A percentile compares a stretch with the other conserved stretches of the same genome.
Conservation (phyloP, 345 rosid species). For the Gossypium thurberi region DNA sequence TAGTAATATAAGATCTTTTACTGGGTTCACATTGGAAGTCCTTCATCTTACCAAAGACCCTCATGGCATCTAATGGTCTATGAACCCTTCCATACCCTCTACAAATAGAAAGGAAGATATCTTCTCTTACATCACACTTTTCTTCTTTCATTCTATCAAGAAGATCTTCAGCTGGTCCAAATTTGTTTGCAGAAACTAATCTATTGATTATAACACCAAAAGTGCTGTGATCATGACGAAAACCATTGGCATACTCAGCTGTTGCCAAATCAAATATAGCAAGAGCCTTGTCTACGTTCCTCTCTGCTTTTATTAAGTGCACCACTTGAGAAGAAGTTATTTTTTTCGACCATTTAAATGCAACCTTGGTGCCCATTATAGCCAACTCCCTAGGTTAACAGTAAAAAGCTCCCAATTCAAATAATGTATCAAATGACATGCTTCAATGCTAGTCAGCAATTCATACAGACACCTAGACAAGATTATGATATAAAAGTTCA, state of each 20-base stretch:
- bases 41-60: constrained; percentile 66
- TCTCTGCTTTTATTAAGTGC: constrained; percentile 56
- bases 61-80: constrained; percentile 56
- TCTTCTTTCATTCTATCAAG: constrained; percentile 63
- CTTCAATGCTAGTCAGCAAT: neutral
- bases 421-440: neutral
- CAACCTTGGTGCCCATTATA: constrained; percentile 32
- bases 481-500: neutral
- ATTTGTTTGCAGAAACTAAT: constrained; percentile 59
- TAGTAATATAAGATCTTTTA: constrained; percentile 44
- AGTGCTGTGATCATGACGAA: constrained; percentile 46
- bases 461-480: neutral
- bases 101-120: constrained; percentile 56
- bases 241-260: constrained; percentile 64
- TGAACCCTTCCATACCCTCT: constrained; percentile 80
- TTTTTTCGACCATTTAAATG: constrained; percentile 53
- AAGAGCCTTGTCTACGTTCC: constrained; percentile 47
- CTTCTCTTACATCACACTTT: constrained; percentile 48
- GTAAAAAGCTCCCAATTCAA: neutral
- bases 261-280: constrained; percentile 66
- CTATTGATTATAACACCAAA: constrained; percentile 58
- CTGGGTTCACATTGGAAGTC: constrained; percentile 56
- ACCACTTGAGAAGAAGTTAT: constrained; percentile 55
- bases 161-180: constrained; percentile 61
- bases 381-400: constrained; percentile 6